Conservation (phyloP, 495 filamentous ascomycete species). For the Neurospora sp. region DNA sequence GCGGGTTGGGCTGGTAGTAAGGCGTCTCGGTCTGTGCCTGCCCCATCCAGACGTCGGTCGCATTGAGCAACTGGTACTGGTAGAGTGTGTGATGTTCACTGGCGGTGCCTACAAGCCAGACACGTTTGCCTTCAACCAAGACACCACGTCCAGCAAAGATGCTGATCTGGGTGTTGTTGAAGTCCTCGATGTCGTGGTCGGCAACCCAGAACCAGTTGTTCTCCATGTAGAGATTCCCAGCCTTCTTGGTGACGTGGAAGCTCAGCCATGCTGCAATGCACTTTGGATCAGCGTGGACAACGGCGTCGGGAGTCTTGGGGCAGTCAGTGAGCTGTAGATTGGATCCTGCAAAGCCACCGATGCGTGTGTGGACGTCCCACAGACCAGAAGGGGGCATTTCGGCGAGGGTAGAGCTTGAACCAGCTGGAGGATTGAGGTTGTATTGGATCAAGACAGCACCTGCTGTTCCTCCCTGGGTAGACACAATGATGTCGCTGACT, state of each 20-base stretch:
- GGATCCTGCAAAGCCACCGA: slow-evolving; percentile 71
- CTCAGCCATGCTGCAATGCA: slow-evolving; percentile 70
- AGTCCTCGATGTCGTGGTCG: slow-evolving; percentile 70
- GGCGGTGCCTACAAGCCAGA: slow-evolving; percentile 63
- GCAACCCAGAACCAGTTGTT: slow-evolving; percentile 93
- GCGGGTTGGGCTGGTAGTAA: slow-evolving; percentile 80
- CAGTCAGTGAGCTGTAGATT: slow-evolving; percentile 64
- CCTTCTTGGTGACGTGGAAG: slow-evolving; percentile 65
- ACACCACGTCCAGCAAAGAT: slow-evolving; percentile 81
- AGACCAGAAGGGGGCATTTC: slow-evolving; percentile 59
- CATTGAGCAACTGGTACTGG: slow-evolving; percentile 68
- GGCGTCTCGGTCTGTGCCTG: slow-evolving; percentile 85
- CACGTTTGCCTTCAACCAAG: slow-evolving; percentile 52
- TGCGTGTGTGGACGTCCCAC: slow-evolving; percentile 85
- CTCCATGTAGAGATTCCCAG: slow-evolving; percentile 59
- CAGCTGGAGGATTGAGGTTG: slow-evolving; percentile 48
- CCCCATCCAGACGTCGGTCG: slow-evolving; percentile 71
- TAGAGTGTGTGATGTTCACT: slow-evolving; percentile 83
- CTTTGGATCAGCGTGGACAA: slow-evolving; percentile 36
- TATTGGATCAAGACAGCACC: slow-evolving; percentile 67
- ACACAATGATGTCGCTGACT: slow-evolving; percentile 43
- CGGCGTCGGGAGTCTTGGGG: slow-evolving; percentile 34
- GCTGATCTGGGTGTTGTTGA: slow-evolving; percentile 61
- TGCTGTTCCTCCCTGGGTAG: slow-evolving; percentile 27
- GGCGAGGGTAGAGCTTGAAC: slow-evolving; percentile 16